Conservation (phyloP, 345 rosid genomes). For the Salix koriyanagi region DNA sequence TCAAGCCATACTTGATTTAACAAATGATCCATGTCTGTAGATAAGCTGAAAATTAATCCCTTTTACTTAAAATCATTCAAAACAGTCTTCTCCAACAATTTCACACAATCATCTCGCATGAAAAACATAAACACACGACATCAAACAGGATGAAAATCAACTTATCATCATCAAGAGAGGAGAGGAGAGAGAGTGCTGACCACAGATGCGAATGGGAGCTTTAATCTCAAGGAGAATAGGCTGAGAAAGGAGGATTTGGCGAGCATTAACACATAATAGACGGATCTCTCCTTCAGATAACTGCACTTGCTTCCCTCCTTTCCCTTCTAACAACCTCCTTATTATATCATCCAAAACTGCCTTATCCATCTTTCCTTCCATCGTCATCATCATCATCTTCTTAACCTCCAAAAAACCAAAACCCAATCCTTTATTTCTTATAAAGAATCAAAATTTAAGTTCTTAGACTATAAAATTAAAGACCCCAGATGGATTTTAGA, state of each 20-base stretch:
- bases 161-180: background rate
- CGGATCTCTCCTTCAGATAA: slow-evolving; percentile 97
- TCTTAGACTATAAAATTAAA: background rate
- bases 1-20: background rate
- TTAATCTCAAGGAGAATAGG: slow-evolving; percentile 75
- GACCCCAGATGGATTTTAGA: background rate
- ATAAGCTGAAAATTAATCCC: background rate
- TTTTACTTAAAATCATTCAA: background rate
- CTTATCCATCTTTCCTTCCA: slow-evolving; percentile 58
- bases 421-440: background rate
- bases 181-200: slow-evolving; percentile 37
- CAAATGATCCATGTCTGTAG: slow-evolving; percentile 1
- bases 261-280: slow-evolving; percentile 89
- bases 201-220: slow-evolving; percentile 90
- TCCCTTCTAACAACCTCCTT: slow-evolving; percentile 83
- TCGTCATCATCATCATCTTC: slow-evolving; percentile 39
- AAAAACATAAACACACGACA: background rate
- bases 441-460: background rate
- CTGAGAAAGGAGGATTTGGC: slow-evolving; percentile 85
- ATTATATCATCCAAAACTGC: slow-evolving; percentile 87
- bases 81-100: background rate
- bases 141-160: background rate
- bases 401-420: slow-evolving; percentile 1
- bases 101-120: background rate
- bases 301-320: slow-evolving; percentile 93